Conservation (phyloP, 768 basidiomycete genomes). For the Russula vinacea region DNA sequence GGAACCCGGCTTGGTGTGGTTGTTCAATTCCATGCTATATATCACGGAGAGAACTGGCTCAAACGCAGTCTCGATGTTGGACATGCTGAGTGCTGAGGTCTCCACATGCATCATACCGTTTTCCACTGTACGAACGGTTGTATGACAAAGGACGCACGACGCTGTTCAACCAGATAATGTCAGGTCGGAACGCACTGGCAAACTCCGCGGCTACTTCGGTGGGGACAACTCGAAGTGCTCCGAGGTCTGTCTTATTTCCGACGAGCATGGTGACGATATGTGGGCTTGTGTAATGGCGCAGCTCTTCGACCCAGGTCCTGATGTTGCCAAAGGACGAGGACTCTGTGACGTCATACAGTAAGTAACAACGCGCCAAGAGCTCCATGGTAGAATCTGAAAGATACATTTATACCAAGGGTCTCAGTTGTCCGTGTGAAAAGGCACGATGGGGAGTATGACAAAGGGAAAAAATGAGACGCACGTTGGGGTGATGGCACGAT, state of each 20-base stretch:
- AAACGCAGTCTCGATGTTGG: constrained; percentile 97
- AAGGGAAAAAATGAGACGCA: constrained; percentile 31
- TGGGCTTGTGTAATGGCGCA: constrained; percentile 89
- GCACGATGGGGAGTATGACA: too few relatives aligned
- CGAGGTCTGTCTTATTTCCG: constrained; percentile 97
- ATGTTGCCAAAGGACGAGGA: constrained; percentile 93
- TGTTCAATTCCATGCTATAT: constrained; percentile 94
- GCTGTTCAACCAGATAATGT: not conserved
- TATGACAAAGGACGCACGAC: not conserved
- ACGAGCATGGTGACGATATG: constrained; percentile 96
- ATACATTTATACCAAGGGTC: constrained; percentile 8
- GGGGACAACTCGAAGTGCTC: constrained; percentile 94
- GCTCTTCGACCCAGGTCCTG: constrained; percentile 93
- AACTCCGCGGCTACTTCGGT: constrained; percentile 96
- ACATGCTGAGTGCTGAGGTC: constrained; percentile 99
- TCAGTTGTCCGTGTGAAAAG: not conserved
- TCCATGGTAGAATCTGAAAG: constrained; percentile 92
- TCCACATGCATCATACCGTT: constrained; percentile 94
- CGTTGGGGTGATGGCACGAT: constrained; percentile 97
- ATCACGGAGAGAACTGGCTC: constrained; percentile 95
- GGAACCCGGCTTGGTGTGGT: constrained; percentile 78
- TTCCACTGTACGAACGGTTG: constrained; percentile 55
- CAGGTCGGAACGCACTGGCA: constrained; percentile 56
- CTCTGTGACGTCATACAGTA: constrained; percentile 92
- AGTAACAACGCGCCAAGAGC: constrained; percentile 90